Conservation (phyloP, 345 rosid genomes). For the Combretum micranthum region DNA sequence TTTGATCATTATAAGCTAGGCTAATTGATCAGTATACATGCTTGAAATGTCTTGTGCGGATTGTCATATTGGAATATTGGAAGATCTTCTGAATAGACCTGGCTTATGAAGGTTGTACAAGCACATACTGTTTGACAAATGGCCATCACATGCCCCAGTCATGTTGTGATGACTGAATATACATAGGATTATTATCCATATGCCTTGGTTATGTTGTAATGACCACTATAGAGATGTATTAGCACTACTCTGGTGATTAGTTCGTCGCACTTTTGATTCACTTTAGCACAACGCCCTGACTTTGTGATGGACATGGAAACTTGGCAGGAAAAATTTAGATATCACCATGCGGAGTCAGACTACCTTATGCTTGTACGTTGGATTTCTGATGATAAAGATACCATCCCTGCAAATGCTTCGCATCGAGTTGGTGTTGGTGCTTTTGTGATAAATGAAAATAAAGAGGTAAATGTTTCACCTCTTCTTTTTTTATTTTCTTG, state of each 20-base stretch:
- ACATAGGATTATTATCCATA: too few relatives aligned
- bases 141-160: too few relatives aligned
- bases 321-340: conserved; percentile 19
- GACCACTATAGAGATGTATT: too few relatives aligned
- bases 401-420: conserved; percentile 64
- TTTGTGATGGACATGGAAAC: neutral
- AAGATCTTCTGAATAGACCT: too few relatives aligned
- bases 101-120: too few relatives aligned
- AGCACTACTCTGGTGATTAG: neutral
- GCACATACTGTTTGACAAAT: too few relatives aligned
- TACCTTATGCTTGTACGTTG: conserved; percentile 77
- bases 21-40: too few relatives aligned
- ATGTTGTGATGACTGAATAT: too few relatives aligned
- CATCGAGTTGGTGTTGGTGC: conserved; percentile 75
- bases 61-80: too few relatives aligned
- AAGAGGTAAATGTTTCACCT: conserved; percentile 36
- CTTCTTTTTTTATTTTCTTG: neutral
- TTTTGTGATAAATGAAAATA: conserved; percentile 40
- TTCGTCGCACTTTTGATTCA: neutral
- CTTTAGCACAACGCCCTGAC: neutral
- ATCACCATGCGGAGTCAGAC: conserved; percentile 29
- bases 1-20: too few relatives aligned
- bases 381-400: conserved; percentile 33
- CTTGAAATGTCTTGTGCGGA: too few relatives aligned
- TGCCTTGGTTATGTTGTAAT: too few relatives aligned